Conservation (phyloP, 1,139 yeast genomes). For the Arxiozyma telluris region DNA sequence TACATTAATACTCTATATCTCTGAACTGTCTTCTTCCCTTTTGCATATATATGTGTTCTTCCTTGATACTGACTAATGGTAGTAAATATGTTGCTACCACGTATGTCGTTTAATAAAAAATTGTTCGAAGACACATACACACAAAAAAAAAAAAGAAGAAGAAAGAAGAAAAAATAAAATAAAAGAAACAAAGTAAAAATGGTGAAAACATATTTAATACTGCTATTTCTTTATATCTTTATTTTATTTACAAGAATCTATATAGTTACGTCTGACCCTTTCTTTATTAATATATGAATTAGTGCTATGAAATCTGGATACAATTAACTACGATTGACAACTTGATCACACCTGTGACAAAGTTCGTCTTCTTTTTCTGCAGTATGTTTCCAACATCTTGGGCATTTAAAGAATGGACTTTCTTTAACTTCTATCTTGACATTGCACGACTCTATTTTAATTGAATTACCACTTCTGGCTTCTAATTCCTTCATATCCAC, state of each 20-base stretch:
- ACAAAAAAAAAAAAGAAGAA: too few species aligned
- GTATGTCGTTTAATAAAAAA: background rate
- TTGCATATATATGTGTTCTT: background rate
- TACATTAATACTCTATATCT: background rate
- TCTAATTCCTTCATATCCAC: background rate
- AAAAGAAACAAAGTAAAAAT: too few species aligned
- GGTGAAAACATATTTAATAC: too few species aligned
- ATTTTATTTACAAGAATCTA: background rate
- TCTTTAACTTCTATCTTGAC: slow-evolving; percentile 5
- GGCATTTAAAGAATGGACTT: slow-evolving; percentile 48
- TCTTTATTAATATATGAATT: background rate
- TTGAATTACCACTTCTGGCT: background rate
- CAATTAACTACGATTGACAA: slow-evolving; percentile 6
- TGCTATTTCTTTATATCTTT: background rate
- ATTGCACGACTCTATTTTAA: background rate
- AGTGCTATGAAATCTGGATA: background rate
- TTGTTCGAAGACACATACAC: too few species aligned
- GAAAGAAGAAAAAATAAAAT: too few species aligned
- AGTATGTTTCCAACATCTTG: slow-evolving; percentile 85
- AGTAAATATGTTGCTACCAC: background rate
- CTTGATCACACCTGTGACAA: slow-evolving; percentile 60
- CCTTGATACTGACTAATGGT: background rate
- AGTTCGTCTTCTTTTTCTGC: slow-evolving; percentile 44
- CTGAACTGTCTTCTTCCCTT: background rate
- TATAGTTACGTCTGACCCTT: background rate